phyloP scores from a whole-genome alignment of 164 flowering plant genomes.

The Sextonia rubra region DNA sequence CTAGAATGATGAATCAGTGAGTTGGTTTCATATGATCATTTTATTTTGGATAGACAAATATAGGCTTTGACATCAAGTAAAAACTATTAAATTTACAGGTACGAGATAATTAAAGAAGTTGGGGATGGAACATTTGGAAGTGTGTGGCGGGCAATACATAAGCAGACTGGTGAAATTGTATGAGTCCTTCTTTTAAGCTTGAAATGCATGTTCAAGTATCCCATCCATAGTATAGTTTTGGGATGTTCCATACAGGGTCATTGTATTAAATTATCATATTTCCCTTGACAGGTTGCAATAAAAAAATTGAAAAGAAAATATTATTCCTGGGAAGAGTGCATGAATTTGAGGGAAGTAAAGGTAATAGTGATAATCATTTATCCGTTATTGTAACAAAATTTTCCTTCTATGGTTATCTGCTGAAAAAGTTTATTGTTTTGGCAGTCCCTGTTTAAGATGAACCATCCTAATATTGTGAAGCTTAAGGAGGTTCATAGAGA shows the following conservation, averaged over 20 bases:
- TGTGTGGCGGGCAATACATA: conserved; percentile 93
- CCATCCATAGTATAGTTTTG: too few relatives aligned
- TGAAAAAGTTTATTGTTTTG: conserved; percentile 7
- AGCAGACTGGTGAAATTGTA: conserved; percentile 92
- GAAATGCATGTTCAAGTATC: too few relatives aligned
- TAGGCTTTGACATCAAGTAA: neutral
- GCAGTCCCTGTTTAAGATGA: conserved; percentile 92
- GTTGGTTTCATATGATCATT: conserved; percentile 7
- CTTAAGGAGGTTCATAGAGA: conserved; percentile 97
- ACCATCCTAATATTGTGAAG: conserved; percentile 91
- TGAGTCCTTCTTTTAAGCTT: conserved; percentile 17
- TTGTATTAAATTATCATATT: neutral
- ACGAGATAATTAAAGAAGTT: conserved; percentile 89
- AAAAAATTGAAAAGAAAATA: conserved; percentile 95
- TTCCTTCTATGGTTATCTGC: neutral
- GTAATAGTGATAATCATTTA: conserved; percentile 26
- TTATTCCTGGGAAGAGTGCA: conserved; percentile 96
- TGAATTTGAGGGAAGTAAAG: conserved; percentile 97
- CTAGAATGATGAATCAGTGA: conserved; percentile 90
- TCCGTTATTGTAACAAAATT: neutral
- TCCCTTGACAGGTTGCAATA: conserved; percentile 68
- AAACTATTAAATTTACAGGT: conserved; percentile 32
- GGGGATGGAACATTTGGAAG: conserved; percentile 98
- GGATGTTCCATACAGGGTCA: too few relatives aligned
- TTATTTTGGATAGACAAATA: neutral